Evolutionary conservation across 768 basidiomycete species (phyloP).

Genomic region (Polyporus arcularius): DNA sequence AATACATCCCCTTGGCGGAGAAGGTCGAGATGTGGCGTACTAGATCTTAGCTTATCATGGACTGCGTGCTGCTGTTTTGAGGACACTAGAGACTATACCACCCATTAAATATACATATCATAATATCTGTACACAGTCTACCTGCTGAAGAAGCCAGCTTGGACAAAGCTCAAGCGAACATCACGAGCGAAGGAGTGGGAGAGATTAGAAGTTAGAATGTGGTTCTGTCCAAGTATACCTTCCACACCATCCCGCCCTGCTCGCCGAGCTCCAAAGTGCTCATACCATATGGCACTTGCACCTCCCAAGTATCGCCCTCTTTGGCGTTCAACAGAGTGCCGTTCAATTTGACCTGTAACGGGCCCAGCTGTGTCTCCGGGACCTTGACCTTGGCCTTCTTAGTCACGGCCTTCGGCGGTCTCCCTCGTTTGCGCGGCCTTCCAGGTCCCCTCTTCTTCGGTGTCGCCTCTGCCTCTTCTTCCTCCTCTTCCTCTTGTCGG

Average conservation of each 20-base stretch:
- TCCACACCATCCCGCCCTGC: constrained; percentile 69
- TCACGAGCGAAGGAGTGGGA: background rate
- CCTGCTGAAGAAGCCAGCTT: background rate
- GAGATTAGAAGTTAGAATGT: constrained; percentile 1
- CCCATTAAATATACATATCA: constrained; percentile 15
- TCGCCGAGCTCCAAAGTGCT: constrained; percentile 76
- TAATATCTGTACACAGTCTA: constrained; percentile 16
- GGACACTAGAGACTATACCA: background rate
- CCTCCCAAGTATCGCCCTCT: constrained; percentile 60
- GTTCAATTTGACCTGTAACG: constrained; percentile 66
- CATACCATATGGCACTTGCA: constrained; percentile 57
- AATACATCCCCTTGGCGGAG: constrained; percentile 22
- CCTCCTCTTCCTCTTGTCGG: constrained; percentile 24
- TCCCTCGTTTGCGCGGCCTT: constrained; percentile 20
- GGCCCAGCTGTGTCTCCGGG: constrained; percentile 32
- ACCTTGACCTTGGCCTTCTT: constrained; percentile 21
- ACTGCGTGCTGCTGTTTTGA: background rate
- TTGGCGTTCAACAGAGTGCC: constrained; percentile 47
- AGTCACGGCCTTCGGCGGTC: constrained; percentile 19
- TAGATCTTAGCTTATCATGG: constrained; percentile 5
- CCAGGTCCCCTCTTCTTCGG: background rate
- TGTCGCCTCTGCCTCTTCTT: constrained; percentile 17
- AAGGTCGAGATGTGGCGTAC: constrained; percentile 29
- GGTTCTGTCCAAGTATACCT: constrained; percentile 50
- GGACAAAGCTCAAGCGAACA: no score